A percentile compares a stretch with the other conserved stretches of the same genome.
Conservation (phyloP, 176 grass and related monocot genomes). For the Carex parvula region DNA sequence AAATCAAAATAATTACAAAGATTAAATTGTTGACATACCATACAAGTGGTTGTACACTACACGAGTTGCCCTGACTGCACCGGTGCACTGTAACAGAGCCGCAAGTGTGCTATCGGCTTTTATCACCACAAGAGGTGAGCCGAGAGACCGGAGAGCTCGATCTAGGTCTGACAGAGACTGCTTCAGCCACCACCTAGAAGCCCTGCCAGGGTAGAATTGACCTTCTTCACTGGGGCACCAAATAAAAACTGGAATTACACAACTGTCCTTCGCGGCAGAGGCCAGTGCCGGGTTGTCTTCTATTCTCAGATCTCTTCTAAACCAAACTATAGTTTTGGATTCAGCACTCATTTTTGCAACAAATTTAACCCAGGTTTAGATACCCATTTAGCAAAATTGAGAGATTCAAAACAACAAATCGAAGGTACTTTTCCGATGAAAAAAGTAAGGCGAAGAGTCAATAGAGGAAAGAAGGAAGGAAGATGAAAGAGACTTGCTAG, state of each 20-base stretch:
- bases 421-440: not conserved
- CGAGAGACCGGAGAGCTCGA: slow-evolving; percentile 55
- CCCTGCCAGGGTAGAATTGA: slow-evolving; percentile 66
- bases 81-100: slow-evolving; percentile 57
- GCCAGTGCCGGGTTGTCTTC: slow-evolving; percentile 82
- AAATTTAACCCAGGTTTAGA: slow-evolving; percentile 4
- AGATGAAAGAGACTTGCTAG: not conserved
- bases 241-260: slow-evolving; percentile 72
- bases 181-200: slow-evolving; percentile 95
- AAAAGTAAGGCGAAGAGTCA: not conserved
- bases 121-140: slow-evolving; percentile 64
- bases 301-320: slow-evolving; percentile 89
- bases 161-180: slow-evolving; percentile 64
- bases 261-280: slow-evolving; percentile 44
- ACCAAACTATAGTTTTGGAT: slow-evolving; percentile 81
- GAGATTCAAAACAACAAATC: not conserved
- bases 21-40: slow-evolving; percentile 38
- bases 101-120: slow-evolving; percentile 50
- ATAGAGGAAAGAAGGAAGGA: not conserved
- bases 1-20: not conserved
- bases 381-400: not conserved
- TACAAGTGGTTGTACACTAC: slow-evolving; percentile 88
- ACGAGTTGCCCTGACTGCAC: slow-evolving; percentile 48
- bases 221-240: slow-evolving; percentile 76
- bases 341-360: slow-evolving; percentile 37